Evolutionary conservation across 2,329 filamentous ascomycete genomes (phyloP), one percentile per base, ranked within the genome.

Genomic region (Colletotrichum incanum): DNA sequence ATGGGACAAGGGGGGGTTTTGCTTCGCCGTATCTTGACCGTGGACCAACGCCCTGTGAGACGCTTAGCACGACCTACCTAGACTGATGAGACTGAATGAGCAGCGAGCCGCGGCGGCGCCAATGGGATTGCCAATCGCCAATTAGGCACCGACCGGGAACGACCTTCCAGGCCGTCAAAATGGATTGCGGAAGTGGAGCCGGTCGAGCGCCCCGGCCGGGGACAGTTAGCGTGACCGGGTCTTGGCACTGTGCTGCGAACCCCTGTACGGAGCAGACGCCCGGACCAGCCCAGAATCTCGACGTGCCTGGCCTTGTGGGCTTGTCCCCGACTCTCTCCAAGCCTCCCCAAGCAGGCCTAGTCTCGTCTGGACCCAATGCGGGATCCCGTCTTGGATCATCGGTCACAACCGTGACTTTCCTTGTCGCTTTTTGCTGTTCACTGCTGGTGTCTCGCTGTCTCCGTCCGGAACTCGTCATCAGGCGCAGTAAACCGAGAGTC

Each of bases 171-270:
- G 45, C 45, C 47, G 62, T 66, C 55, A 18, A 23, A 55, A 58
- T 62, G 49, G 56, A 56, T 37, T 54, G 41, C 56, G 64, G 61
- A 50, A 56, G 56, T 67, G 68, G 58, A 71, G 47, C 67, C 56
- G 16, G 64, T 34, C 45, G 23, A 49, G 31, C 49, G 23, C 39
- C 56, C 68, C 58, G 56, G 43, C 64, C 20, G 34, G n/a, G 12
- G 41, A 43, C 69, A 69, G 69, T 69, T 59, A 60, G 65, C 65
- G 65, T 26, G 1, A 2, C 2, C 7, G 0, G 4, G 0, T 1
- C 3, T n/a, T 6, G 1, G 16, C 52, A 72, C 69, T 69, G 69
- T 72, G 1, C 18, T 20, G 2, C n/a, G 18, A 45, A 23, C 58
- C 69, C 69, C 59, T 72, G 69, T 47, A 20, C 34, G 39, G 55